phyloP scores from a whole-genome alignment of 1,284 basidiomycete species.

The Puccinia hordei region DNA sequence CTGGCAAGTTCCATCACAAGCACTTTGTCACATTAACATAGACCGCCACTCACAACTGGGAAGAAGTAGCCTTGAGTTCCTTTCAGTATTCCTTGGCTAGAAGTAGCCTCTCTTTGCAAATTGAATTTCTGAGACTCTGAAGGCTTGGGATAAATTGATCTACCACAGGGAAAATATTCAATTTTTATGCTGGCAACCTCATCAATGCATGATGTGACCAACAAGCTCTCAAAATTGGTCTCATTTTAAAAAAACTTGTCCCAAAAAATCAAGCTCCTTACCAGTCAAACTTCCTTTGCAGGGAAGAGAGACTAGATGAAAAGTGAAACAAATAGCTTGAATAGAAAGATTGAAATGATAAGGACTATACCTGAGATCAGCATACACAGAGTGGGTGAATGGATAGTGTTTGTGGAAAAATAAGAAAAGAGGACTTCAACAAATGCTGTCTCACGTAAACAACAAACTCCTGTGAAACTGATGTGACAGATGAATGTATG shows the following conservation, averaged over 20 bases:
- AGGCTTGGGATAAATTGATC: neutral
- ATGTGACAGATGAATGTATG: too few relatives aligned
- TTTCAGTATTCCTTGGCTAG: constrained; percentile 10
- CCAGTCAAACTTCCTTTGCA: too few relatives aligned
- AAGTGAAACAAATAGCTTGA: too few relatives aligned
- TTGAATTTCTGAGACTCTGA: neutral
- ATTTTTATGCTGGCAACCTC: constrained; percentile 98
- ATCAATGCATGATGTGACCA: constrained; percentile 83
- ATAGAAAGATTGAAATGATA: too few relatives aligned
- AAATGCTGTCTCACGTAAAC: too few relatives aligned
- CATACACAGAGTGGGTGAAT: too few relatives aligned
- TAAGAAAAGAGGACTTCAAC: too few relatives aligned
- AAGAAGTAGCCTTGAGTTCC: constrained; percentile 66
- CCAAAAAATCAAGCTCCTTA: constrained; percentile 89
- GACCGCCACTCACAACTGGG: constrained; percentile 96
- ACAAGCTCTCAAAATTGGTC: constrained; percentile 80
- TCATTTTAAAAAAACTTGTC: constrained; percentile 73
- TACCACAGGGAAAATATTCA: constrained; percentile 67
- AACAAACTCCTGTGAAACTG: too few relatives aligned
- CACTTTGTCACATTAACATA: constrained; percentile 92
- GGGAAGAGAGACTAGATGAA: too few relatives aligned
- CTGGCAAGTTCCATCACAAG: constrained; percentile 98
- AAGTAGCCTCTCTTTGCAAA: too few relatives aligned
- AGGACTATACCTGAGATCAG: too few relatives aligned
- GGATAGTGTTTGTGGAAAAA: too few relatives aligned